Conservation (phyloP, 2,329 filamentous ascomycete species). For the Aspergillus sclerotialis region DNA sequence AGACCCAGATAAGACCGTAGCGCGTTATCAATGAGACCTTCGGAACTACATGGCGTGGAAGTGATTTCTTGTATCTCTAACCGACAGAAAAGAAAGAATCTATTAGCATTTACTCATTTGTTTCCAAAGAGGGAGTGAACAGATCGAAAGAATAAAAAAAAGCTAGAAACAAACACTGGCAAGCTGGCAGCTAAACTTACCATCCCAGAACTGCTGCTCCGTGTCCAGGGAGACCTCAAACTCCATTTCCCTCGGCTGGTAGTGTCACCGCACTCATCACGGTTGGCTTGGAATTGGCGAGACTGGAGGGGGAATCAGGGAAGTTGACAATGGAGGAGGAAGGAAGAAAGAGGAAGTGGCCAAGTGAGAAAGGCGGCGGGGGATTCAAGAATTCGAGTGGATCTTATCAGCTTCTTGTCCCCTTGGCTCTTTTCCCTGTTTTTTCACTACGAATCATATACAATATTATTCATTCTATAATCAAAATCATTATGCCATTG, state of each 20-base stretch:
- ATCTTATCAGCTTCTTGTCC: no score
- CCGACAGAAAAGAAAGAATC: slow-evolving; percentile 5
- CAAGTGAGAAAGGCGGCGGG: slow-evolving; percentile 2
- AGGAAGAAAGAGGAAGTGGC: slow-evolving; percentile 1
- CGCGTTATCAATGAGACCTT: slow-evolving; percentile 72
- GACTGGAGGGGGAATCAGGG: slow-evolving; percentile 1
- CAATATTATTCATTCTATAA: not conserved
- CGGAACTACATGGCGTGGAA: slow-evolving; percentile 50
- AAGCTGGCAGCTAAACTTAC: slow-evolving; percentile 44
- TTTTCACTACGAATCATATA: no score
- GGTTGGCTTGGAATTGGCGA: slow-evolving; percentile 9
- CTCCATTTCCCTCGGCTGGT: slow-evolving; percentile 50
- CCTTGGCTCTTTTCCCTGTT: no score
- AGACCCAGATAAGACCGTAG: slow-evolving; percentile 78
- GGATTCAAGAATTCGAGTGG: no score
- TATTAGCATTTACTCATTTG: not conserved
- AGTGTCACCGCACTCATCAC: slow-evolving; percentile 32
- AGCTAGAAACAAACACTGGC: not conserved
- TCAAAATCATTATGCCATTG: no score
- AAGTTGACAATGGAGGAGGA: slow-evolving; percentile 1
- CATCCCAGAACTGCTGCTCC: slow-evolving; percentile 84
- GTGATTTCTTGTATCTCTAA: slow-evolving; percentile 61
- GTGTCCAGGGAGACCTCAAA: slow-evolving; percentile 67
- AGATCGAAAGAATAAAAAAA: slow-evolving; percentile 1
- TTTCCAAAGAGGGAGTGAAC: slow-evolving; percentile 1